Evolutionary conservation across 2,329 filamentous ascomycete species (phyloP).

Genomic region (Aspergillus jensenii): DNA sequence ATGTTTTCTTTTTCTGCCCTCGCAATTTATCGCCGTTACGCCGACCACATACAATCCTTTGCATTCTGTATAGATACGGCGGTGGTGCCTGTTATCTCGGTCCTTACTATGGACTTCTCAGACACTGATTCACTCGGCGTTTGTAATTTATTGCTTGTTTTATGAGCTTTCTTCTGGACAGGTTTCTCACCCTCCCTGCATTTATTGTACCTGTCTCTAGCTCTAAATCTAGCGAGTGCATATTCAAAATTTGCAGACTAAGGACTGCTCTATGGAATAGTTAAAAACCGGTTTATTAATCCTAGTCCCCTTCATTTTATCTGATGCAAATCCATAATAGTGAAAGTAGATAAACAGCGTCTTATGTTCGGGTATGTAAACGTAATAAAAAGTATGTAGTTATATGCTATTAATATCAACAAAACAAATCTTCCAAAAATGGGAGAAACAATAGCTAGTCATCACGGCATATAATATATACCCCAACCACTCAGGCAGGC

Average conservation of each 20-base stretch:
- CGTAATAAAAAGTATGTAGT: neutral
- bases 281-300: neutral
- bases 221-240: constrained; percentile 7
- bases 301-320: neutral
- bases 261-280: neutral
- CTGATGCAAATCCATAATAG: neutral
- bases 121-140: neutral
- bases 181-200: neutral
- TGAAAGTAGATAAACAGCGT: neutral
- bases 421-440: neutral
- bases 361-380: neutral
- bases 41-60: constrained; percentile 6
- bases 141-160: neutral
- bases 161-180: neutral
- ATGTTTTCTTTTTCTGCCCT: neutral
- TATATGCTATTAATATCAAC: neutral
- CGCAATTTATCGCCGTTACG: neutral
- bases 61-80: neutral
- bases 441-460: neutral
- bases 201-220: neutral
- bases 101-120: neutral
- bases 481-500: neutral
- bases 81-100: neutral
- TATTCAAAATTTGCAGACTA: neutral
- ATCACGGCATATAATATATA: neutral